Percentiles rank a stretch among this genome's conserved stretches.
These are phyloP conservation scores for Aspergillus sclerotialis DNA, from an alignment of 2,329 filamentous ascomycete genomes.

Conservation along the genomic window DNA sequence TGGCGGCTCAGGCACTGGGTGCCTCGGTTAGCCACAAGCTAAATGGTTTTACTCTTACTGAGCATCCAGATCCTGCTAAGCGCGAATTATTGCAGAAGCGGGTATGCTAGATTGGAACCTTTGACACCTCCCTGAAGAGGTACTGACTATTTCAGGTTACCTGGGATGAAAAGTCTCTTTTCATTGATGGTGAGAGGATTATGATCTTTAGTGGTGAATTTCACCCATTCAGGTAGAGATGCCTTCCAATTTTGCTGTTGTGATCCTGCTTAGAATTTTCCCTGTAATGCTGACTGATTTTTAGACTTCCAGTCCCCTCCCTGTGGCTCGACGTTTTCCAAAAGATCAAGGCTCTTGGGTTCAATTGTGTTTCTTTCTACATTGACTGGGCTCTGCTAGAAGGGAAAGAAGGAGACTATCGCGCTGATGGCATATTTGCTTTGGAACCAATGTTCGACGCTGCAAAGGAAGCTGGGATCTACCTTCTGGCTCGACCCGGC, in stretches of 20 bases:
- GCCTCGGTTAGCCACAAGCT: slow-evolving; percentile 45
- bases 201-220: slow-evolving; percentile 69
- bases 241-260: neutral
- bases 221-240: slow-evolving; percentile 55
- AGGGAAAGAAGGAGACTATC: slow-evolving; percentile 63
- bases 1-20: slow-evolving; percentile 41
- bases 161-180: slow-evolving; percentile 66
- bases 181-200: slow-evolving; percentile 61
- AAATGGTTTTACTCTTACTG: slow-evolving; percentile 41
- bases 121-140: neutral
- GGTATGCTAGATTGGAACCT: slow-evolving; percentile 30
- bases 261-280: too few species aligned
- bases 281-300: neutral
- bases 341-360: slow-evolving; percentile 74
- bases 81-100: slow-evolving; percentile 49
- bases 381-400: slow-evolving; percentile 72
- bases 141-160: slow-evolving; percentile 43
- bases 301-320: slow-evolving; percentile 52
- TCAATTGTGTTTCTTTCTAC: slow-evolving; percentile 74
- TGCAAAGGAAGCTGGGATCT: slow-evolving; percentile 65
- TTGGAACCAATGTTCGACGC: slow-evolving; percentile 71
- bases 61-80: slow-evolving; percentile 32
- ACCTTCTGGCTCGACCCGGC: slow-evolving; percentile 64
- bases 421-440: slow-evolving; percentile 64
- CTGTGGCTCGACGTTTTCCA: slow-evolving; percentile 70